phyloP scores from a whole-genome alignment of 768 basidiomycete genomes.

The Naganishia randhawae region DNA sequence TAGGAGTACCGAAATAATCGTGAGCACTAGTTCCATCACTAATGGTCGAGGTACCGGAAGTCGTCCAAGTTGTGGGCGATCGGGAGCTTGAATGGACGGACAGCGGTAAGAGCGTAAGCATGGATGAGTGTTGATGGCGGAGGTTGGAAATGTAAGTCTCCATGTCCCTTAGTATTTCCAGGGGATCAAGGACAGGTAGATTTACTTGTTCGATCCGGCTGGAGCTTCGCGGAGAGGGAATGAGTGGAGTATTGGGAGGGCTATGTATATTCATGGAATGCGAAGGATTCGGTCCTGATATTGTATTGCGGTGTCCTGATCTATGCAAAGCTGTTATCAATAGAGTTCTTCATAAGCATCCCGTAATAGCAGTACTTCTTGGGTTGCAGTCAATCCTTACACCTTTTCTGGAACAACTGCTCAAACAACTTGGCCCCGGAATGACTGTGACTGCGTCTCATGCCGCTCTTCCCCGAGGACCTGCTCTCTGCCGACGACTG shows the following conservation, averaged over 20 bases:
- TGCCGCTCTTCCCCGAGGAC: neutral
- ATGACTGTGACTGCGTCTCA: conserved; percentile 22
- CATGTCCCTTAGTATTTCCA: conserved; percentile 7
- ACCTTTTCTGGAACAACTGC: conserved; percentile 22
- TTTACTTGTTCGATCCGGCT: neutral
- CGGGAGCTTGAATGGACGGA: neutral
- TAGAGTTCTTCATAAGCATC: neutral
- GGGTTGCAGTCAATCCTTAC: conserved; percentile 16
- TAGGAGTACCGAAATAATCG: conserved; percentile 16
- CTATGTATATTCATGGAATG: neutral
- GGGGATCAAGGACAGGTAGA: neutral
- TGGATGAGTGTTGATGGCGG: conserved; percentile 28
- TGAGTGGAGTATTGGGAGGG: conserved; percentile 1
- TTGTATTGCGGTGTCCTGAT: conserved; percentile 3
- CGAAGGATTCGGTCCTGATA: conserved; percentile 1
- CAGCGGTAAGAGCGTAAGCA: conserved; percentile 25
- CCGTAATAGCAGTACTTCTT: neutral
- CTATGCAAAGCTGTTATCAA: neutral
- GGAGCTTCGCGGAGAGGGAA: neutral
- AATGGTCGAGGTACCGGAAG: conserved; percentile 11
- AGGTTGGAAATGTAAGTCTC: conserved; percentile 17
- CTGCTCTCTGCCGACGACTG: neutral
- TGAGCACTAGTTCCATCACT: neutral
- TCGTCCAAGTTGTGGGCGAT: conserved; percentile 1
- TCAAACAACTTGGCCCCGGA: conserved; percentile 26